These are phyloP conservation scores for Astrocystis sublimbata DNA, from an alignment of 495 filamentous ascomycete species.

Conservation along the genomic window DNA sequence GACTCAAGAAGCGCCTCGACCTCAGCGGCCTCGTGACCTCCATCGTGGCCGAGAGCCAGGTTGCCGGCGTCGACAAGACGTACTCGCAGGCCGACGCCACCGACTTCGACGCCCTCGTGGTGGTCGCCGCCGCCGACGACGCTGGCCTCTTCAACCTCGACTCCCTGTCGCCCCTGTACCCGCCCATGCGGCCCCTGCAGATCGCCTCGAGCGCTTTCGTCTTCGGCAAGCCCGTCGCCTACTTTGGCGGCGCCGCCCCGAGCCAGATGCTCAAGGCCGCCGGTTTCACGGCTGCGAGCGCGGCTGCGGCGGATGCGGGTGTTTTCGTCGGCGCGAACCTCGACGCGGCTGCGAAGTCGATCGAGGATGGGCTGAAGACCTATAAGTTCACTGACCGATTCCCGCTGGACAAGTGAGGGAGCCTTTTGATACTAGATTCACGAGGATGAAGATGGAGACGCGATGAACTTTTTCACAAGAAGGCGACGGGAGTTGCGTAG, in stretches of 20 bases:
- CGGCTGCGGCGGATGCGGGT: constrained; percentile 43
- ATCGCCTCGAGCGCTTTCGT: constrained; percentile 66
- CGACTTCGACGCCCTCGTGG: constrained; percentile 69
- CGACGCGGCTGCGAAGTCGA: constrained; percentile 39
- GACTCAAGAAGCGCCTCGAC: constrained; percentile 49
- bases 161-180: constrained; percentile 59
- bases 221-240: constrained; percentile 73
- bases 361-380: constrained; percentile 62
- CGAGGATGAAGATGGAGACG: too few relatives aligned
- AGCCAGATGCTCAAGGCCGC: constrained; percentile 43
- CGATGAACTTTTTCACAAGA: too few relatives aligned
- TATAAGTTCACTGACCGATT: constrained; percentile 66
- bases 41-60: constrained; percentile 64
- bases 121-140: constrained; percentile 56
- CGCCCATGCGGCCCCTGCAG: constrained; percentile 62
- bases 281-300: constrained; percentile 39
- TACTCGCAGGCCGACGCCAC: constrained; percentile 71
- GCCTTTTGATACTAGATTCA: neutral
- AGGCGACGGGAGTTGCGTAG: too few relatives aligned
- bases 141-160: constrained; percentile 45
- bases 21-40: constrained; percentile 54
- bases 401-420: constrained; percentile 47
- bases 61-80: constrained; percentile 61
- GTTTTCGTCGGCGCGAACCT: constrained; percentile 50
- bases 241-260: constrained; percentile 50